phyloP scores from a whole-genome alignment of 2,329 filamentous ascomycete genomes.

The Pyricularia sp. region DNA sequence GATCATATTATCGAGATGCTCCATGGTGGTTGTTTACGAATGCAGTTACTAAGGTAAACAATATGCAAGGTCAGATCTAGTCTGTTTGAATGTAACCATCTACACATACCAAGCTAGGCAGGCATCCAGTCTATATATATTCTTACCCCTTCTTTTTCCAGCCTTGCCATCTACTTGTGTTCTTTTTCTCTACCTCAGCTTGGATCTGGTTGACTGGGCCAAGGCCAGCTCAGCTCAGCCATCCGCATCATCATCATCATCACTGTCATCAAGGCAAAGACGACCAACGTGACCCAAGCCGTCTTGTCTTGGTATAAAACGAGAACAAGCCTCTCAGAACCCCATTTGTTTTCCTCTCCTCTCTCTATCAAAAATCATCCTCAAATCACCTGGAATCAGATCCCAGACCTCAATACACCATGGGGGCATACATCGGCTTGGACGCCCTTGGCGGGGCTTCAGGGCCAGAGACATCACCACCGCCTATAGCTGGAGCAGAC shows the following conservation, averaged over 20 bases:
- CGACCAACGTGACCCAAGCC: no score
- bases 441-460: neutral
- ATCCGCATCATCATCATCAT: neutral
- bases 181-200: neutral
- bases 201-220: neutral
- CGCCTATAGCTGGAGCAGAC: neutral
- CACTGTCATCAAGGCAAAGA: neutral
- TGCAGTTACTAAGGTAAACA: neutral
- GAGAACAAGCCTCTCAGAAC: neutral
- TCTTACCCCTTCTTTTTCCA: neutral
- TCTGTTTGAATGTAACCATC: neutral
- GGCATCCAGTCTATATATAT: neutral
- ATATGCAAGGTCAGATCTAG: neutral
- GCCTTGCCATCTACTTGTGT: neutral
- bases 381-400: neutral
- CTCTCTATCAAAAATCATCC: neutral
- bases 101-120: neutral
- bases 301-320: neutral
- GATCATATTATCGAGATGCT: neutral
- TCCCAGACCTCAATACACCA: neutral
- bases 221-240: neutral
- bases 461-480: neutral
- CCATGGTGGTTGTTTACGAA: neutral
- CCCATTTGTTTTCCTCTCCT: neutral
- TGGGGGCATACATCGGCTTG: neutral